phyloP scores from a whole-genome alignment of 192 early-diverging fungal genomes.

The Backusella westeae region DNA sequence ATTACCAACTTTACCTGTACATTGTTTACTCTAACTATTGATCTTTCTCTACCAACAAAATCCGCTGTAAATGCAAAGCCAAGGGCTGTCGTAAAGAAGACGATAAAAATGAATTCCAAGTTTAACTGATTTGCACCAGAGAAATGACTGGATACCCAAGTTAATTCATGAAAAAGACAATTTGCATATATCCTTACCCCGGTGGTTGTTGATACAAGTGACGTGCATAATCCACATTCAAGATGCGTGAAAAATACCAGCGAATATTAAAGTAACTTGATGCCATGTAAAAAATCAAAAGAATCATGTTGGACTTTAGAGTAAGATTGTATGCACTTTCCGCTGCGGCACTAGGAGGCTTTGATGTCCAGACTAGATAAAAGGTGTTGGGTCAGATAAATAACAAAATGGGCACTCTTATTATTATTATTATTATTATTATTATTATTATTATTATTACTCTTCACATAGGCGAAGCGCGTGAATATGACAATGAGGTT shows the following conservation, averaged over 20 bases:
- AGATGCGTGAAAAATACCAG: slow-evolving; percentile 5
- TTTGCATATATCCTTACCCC: neutral
- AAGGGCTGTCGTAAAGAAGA: slow-evolving; percentile 8
- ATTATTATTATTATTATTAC: neutral
- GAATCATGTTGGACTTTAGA: neutral
- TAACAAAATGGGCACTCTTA: neutral
- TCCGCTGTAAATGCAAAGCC: neutral
- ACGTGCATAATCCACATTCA: neutral
- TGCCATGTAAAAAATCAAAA: neutral
- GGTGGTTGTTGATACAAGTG: slow-evolving; percentile 6
- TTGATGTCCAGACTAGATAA: slow-evolving; percentile 2
- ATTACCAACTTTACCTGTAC: slow-evolving; percentile 12
- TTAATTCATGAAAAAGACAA: neutral
- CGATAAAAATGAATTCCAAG: slow-evolving; percentile 25
- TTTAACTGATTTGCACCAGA: slow-evolving; percentile 29
- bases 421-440: neutral
- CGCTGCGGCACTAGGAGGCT: neutral
- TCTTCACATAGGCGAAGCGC: neutral
- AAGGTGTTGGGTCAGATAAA: neutral
- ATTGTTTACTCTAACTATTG: neutral
- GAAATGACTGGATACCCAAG: neutral
- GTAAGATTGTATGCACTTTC: neutral
- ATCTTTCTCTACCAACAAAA: neutral
- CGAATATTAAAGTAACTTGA: neutral
- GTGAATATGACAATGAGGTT: neutral